Conservation (phyloP, 495 filamentous ascomycete species). For the Annulohypoxylon bovei region DNA sequence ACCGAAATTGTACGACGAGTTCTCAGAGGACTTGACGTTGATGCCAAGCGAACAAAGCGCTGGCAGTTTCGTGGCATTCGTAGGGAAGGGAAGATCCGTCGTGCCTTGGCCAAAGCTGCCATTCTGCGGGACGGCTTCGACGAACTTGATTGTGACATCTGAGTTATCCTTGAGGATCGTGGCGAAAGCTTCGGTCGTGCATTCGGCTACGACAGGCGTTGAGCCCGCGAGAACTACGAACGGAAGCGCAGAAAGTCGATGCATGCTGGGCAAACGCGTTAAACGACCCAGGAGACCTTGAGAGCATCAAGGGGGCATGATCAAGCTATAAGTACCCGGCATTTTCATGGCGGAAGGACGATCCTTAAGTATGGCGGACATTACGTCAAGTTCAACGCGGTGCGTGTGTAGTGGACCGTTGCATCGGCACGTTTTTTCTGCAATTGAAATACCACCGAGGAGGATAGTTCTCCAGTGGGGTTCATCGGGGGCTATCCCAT, state of each 20-base stretch:
- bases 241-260: slow-evolving; percentile 3
- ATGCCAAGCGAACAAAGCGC: slow-evolving; percentile 58
- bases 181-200: slow-evolving; percentile 37
- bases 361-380: neutral
- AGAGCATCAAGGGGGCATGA: neutral
- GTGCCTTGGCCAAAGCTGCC: slow-evolving; percentile 48
- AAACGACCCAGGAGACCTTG: neutral
- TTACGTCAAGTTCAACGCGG: neutral
- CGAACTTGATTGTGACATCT: slow-evolving; percentile 41
- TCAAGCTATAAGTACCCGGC: neutral
- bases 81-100: slow-evolving; percentile 52
- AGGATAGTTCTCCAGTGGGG: neutral
- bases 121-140: slow-evolving; percentile 41
- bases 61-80: slow-evolving; percentile 53
- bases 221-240: slow-evolving; percentile 23
- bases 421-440: slow-evolving; percentile 20
- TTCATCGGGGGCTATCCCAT: slow-evolving; percentile 11
- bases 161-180: slow-evolving; percentile 28
- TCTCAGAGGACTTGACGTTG: slow-evolving; percentile 55
- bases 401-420: slow-evolving; percentile 3
- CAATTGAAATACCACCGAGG: neutral
- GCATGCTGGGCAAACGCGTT: slow-evolving; percentile 13
- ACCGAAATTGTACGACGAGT: slow-evolving; percentile 60
- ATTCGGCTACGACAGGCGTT: slow-evolving; percentile 17
- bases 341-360: neutral